A percentile compares a stretch with the other conserved stretches of the same genome.
Evolutionary conservation across 805 yeast genomes (phyloP).

Genomic region (Suhomyces sp.): DNA sequence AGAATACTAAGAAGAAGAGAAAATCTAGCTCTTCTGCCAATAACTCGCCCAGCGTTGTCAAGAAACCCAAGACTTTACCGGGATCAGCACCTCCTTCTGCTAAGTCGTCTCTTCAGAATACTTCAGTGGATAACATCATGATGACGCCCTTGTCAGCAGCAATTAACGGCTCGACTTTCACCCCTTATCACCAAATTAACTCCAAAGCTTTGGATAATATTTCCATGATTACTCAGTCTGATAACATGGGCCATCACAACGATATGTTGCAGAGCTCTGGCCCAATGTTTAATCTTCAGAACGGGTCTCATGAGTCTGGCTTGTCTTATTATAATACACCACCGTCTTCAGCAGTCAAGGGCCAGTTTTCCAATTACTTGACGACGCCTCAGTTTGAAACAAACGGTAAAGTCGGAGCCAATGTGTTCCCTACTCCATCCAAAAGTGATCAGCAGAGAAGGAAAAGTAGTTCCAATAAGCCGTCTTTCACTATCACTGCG

Average conservation of each 20-base stretch:
- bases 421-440: conserved; percentile 6
- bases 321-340: conserved; percentile 16
- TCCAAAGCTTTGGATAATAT: conserved; percentile 34
- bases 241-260: neutral
- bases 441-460: conserved; percentile 1
- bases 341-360: conserved; percentile 17
- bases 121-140: neutral
- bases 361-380: conserved; percentile 9
- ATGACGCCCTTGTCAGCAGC: conserved; percentile 19
- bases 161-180: conserved; percentile 11
- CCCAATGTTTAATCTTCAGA: conserved; percentile 1
- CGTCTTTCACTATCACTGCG: conserved; percentile 1
- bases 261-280: neutral
- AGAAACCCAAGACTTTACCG: conserved; percentile 3
- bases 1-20: conserved; percentile 6
- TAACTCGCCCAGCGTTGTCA: conserved; percentile 6
- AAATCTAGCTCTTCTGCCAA: conserved; percentile 6
- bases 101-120: neutral
- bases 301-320: neutral
- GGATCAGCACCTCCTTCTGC: neutral
- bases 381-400: conserved; percentile 8
- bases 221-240: conserved; percentile 23
- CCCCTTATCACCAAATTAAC: conserved; percentile 24
- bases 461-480: neutral
- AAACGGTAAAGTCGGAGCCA: conserved; percentile 1